A percentile compares a stretch with the other conserved stretches of the same genome.
Evolutionary conservation across 2,329 filamentous ascomycete species (phyloP).

Genomic region (Exophiala sp.): DNA sequence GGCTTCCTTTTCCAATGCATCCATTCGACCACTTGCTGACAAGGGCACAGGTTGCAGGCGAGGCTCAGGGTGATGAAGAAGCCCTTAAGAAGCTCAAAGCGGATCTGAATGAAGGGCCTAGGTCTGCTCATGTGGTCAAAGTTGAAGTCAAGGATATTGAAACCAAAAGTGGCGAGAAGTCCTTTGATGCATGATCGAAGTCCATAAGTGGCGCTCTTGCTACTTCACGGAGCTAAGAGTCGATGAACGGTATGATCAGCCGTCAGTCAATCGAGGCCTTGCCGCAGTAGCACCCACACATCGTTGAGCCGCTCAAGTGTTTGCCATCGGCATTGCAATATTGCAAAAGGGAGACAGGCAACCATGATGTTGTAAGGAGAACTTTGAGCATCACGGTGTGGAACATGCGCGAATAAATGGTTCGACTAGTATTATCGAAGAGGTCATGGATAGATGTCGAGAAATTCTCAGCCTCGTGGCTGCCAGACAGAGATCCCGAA

Average conservation of each 20-base stretch:
- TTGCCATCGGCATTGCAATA: too few species aligned
- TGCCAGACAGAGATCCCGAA: neutral
- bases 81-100: slow-evolving; percentile 67
- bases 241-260: too few species aligned
- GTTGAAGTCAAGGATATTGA: slow-evolving; percentile 68
- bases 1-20: slow-evolving; percentile 5
- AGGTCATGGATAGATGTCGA: neutral
- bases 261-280: too few species aligned
- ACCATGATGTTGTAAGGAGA: neutral
- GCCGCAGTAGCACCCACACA: too few species aligned
- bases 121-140: slow-evolving; percentile 67
- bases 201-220: neutral
- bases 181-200: slow-evolving; percentile 14
- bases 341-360: neutral
- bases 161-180: slow-evolving; percentile 60
- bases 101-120: slow-evolving; percentile 71
- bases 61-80: slow-evolving; percentile 72
- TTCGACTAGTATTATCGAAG: neutral
- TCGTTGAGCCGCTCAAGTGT: too few species aligned
- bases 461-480: neutral
- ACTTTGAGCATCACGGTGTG: neutral
- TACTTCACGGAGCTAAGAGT: too few species aligned
- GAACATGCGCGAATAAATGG: neutral
- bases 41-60: slow-evolving; percentile 70
- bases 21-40: slow-evolving; percentile 4